phyloP scores from a whole-genome alignment of 1,284 basidiomycete species.

The Pascua sp. region DNA sequence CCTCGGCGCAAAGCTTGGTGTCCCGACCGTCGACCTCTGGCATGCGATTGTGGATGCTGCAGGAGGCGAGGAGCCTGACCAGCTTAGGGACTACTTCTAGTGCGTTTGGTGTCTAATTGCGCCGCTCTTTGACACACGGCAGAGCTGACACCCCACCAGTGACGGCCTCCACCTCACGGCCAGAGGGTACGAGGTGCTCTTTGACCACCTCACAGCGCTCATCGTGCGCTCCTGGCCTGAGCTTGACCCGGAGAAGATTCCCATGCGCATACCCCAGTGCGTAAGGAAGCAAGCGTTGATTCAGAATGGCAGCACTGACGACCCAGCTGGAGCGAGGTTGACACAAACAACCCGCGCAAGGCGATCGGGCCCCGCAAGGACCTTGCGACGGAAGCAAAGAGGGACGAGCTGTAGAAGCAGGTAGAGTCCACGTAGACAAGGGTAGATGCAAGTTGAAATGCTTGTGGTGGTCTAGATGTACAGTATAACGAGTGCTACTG shows the following conservation, averaged over 20 bases:
- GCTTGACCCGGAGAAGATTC: constrained; percentile 53
- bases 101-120: constrained; percentile 15
- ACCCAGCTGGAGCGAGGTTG: constrained; percentile 9
- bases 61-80: constrained; percentile 55
- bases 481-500: too few species aligned
- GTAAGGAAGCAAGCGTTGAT: constrained; percentile 4
- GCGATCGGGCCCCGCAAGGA: neutral
- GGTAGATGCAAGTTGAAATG: too few species aligned
- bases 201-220: constrained; percentile 59
- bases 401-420: too few species aligned
- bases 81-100: constrained; percentile 49
- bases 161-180: constrained; percentile 76
- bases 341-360: constrained; percentile 16
- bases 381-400: too few species aligned
- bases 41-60: constrained; percentile 63
- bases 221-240: constrained; percentile 63
- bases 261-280: constrained; percentile 40
- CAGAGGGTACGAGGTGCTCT: constrained; percentile 69
- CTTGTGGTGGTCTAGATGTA: too few species aligned
- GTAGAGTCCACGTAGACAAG: too few species aligned
- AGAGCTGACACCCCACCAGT: constrained; percentile 13
- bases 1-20: constrained; percentile 56
- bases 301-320: neutral
- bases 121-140: too few species aligned
- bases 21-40: constrained; percentile 70